Base-by-base conservation (phyloP, 345 rosid genomes). In the Eucalyptus sp. region DNA sequence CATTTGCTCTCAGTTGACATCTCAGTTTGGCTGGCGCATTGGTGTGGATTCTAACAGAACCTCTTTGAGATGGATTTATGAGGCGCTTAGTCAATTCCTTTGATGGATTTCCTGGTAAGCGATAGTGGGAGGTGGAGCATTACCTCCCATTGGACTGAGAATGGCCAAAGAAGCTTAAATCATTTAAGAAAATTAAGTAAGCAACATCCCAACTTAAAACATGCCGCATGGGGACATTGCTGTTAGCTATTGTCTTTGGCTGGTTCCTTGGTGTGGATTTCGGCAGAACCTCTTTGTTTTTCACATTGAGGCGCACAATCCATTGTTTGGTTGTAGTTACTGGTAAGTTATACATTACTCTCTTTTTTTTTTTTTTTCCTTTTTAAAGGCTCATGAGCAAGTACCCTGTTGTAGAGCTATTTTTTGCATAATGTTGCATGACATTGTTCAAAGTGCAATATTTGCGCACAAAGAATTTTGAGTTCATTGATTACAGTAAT, bases 161-260 rank as follows among this genome's bases (percentile, higher is more conserved):
- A 93, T 50, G 93, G 97, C 80, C 95, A 93, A 41, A 91, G 88
- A 89, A 93, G 97, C 90, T 94, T 95, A 81, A 93, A 92, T 89
- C 96, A 85, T 89, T 97, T 86, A 96, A 93, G 93, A 95, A 92
- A 92, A 91, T 97, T 88, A 98, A 97, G 89, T 96, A 92, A 86
- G 98, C 97, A 89, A 95, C 96, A 46, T 92, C 96, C 41, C 97
- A 94, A 62, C 93, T 96, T 76, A 93, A 41, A 97, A 92, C 94
- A 92, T 88, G 92, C 90, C 54, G 91, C 91, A 76, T 94, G 97
- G 95, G 95, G 91, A 94, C 33, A 7, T 20, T 60, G 66, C 54
- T 44, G 68, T 50, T 79, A 33, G 87, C 62, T 51, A 33, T 76
- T 4, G 14, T 76, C 24, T 22, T 76, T 76, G 29, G 83, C 83